Conservation (phyloP, 225 moss, liverwort and hornwort species). For the Marchantia paleacea region DNA sequence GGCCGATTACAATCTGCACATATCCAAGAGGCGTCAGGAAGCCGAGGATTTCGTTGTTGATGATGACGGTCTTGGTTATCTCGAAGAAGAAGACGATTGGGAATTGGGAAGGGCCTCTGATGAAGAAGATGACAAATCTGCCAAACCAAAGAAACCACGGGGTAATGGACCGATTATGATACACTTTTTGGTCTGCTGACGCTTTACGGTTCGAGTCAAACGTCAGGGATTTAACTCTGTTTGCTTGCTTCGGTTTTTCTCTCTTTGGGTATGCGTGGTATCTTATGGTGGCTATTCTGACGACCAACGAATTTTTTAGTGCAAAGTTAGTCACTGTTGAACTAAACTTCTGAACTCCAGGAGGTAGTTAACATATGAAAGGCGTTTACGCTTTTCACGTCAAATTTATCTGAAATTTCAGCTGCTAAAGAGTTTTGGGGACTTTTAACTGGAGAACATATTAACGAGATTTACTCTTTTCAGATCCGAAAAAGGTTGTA, state of each 20-base stretch:
- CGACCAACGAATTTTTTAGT: no score
- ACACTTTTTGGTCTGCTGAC: neutral
- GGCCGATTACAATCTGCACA: conserved; percentile 78
- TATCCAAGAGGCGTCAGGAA: conserved; percentile 77
- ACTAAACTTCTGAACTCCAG: no score
- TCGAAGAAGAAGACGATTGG: conserved; percentile 89
- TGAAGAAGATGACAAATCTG: conserved; percentile 52
- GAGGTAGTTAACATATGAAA: no score
- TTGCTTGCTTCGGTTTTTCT: no score
- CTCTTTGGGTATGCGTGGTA: no score
- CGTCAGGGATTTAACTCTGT: no score
- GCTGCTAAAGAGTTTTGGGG: no score
- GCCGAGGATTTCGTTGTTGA: conserved; percentile 89
- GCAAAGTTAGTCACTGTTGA: no score
- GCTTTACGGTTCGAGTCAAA: neutral
- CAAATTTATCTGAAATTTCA: no score
- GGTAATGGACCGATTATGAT: conserved; percentile 8
- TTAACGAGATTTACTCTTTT: neutral
- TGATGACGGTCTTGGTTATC: conserved; percentile 89
- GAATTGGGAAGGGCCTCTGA: conserved; percentile 60
- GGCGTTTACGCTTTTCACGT: no score
- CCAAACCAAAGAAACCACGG: conserved; percentile 56
- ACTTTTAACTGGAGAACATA: neutral
- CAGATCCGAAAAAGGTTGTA: conserved; percentile 53
- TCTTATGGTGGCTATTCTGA: no score